Percentiles rank a stretch among this genome's conserved stretches.
phyloP scores from a whole-genome alignment of 176 grass and related monocot genomes.

The Poa pratensis region DNA sequence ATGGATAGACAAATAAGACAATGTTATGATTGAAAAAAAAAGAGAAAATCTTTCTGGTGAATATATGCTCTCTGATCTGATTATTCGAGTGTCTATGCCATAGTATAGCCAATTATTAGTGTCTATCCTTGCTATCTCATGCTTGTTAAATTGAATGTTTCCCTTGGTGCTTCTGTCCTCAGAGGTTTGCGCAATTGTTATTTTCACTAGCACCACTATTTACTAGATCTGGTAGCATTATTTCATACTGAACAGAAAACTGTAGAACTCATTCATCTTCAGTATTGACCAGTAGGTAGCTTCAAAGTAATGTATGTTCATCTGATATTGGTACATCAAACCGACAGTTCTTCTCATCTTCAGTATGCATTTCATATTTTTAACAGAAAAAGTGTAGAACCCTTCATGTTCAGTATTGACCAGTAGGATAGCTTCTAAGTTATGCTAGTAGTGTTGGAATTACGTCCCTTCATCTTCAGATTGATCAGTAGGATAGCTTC shows the following conservation, averaged over 20 bases:
- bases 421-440: not conserved
- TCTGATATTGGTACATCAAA: not conserved
- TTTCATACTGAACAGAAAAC: not conserved
- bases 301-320: not conserved
- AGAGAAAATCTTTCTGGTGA: conserved; percentile 29
- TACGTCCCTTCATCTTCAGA: not conserved
- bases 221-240: too few species aligned
- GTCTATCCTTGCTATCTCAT: conserved; percentile 30
- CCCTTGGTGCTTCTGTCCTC: not conserved
- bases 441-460: not conserved
- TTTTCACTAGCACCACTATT: too few species aligned
- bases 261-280: conserved; percentile 9
- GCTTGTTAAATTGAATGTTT: not conserved
- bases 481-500: not conserved
- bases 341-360: not conserved
- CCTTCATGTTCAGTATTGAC: not conserved
- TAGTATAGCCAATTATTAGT: conserved; percentile 30
- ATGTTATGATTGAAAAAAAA: conserved; percentile 51
- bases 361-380: not conserved
- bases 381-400: not conserved
- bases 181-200: not conserved
- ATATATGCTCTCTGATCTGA: conserved; percentile 47
- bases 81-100: conserved; percentile 17
- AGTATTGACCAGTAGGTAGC: conserved; percentile 9
- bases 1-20: conserved; percentile 62